These are phyloP conservation scores for Yamagishiella unicocca DNA, from an alignment of 139 green algal species.

Conservation along the genomic window DNA sequence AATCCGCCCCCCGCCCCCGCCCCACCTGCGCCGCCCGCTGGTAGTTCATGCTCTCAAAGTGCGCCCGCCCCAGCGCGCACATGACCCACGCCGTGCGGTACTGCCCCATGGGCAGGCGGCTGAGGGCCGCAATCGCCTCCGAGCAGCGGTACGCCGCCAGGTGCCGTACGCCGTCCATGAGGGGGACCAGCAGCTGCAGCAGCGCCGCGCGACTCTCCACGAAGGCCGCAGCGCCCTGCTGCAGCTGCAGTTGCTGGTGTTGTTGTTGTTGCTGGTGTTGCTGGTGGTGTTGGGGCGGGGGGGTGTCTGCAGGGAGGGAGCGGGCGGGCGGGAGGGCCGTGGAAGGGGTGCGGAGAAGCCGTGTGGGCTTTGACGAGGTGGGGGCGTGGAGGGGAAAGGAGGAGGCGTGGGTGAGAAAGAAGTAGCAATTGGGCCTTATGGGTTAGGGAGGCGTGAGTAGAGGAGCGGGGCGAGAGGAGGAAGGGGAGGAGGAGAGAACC, in stretches of 20 bases:
- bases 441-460: too few species aligned
- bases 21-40: conserved; percentile 66
- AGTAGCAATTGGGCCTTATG: too few species aligned
- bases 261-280: conserved; percentile 22
- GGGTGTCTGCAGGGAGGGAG: not conserved
- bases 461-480: too few species aligned
- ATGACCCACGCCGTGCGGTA: conserved; percentile 87
- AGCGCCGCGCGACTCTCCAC: not conserved
- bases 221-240: not conserved
- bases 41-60: conserved; percentile 95
- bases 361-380: too few species aligned
- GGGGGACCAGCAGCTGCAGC: conserved; percentile 67
- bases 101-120: conserved; percentile 75
- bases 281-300: not conserved
- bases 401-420: too few species aligned
- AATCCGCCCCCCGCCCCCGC: too few species aligned
- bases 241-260: conserved; percentile 36
- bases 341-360: too few species aligned
- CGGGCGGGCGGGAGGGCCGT: too few species aligned
- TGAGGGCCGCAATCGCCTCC: conserved; percentile 81
- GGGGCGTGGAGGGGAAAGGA: too few species aligned
- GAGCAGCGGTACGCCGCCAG: conserved; percentile 82
- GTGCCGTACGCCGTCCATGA: conserved; percentile 74
- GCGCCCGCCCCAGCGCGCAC: conserved; percentile 78
- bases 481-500: too few species aligned